These are phyloP conservation scores for Sarocladium brachiariae DNA, from an alignment of 2,329 filamentous ascomycete genomes.

Conservation along the genomic window DNA sequence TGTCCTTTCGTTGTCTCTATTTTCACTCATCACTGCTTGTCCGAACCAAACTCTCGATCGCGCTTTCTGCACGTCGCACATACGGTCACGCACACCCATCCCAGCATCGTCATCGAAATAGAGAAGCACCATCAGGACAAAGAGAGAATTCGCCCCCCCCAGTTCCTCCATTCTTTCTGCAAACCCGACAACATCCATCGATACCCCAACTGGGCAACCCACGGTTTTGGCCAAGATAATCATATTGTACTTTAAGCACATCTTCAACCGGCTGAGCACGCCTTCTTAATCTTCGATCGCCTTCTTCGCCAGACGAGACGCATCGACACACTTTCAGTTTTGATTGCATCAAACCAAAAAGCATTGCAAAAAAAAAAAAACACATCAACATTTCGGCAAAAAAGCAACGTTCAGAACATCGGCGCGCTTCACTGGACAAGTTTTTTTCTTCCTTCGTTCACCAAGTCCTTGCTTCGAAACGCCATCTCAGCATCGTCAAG, in stretches of 20 bases:
- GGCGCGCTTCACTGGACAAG: background rate
- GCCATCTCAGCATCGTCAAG: background rate
- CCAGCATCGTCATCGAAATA: conserved; percentile 9
- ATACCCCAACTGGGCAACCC: conserved; percentile 5
- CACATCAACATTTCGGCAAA: too few species aligned
- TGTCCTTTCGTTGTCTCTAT: conserved; percentile 5
- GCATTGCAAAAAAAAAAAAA: background rate
- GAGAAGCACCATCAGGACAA: background rate
- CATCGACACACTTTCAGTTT: conserved; percentile 8
- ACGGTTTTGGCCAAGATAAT: conserved; percentile 7
- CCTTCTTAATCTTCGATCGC: conserved; percentile 9
- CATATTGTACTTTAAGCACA: conserved; percentile 9
- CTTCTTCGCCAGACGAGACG: conserved; percentile 10
- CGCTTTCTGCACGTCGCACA: background rate
- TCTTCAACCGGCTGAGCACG: conserved; percentile 4
- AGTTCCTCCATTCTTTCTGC: conserved; percentile 5
- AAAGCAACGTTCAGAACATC: background rate
- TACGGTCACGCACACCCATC: background rate
- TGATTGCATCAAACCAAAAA: conserved; percentile 8
- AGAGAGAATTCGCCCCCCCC: conserved; percentile 8
- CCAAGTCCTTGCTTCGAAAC: too few species aligned
- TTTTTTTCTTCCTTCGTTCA: background rate
- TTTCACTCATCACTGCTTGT: background rate
- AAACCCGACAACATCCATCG: background rate
- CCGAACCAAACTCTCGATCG: background rate